These are phyloP conservation scores for Ogataea angusta DNA, from an alignment of 805 yeast species.

Conservation along the genomic window DNA sequence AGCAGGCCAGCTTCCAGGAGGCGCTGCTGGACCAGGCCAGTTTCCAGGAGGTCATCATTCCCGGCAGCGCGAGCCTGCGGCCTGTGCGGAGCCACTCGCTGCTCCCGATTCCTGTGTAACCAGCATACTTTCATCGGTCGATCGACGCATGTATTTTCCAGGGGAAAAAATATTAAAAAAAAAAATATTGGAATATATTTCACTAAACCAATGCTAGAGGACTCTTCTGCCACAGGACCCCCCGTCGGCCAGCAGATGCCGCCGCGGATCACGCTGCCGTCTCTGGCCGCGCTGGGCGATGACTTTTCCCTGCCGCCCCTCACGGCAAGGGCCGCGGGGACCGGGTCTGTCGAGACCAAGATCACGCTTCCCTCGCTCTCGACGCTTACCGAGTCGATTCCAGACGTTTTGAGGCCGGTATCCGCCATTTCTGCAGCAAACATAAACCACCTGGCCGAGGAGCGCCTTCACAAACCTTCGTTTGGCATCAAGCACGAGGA, in stretches of 20 bases:
- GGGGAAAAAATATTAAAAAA: background rate
- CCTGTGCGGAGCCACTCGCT: slow-evolving; percentile 10
- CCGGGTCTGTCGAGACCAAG: slow-evolving; percentile 1
- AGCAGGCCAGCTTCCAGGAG: slow-evolving; percentile 9
- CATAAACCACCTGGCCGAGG: too few relatives aligned
- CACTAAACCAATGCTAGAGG: slow-evolving; percentile 3
- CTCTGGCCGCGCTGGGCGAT: slow-evolving; percentile 17
- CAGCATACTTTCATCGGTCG: background rate
- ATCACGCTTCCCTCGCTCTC: slow-evolving; percentile 9
- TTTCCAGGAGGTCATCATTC: slow-evolving; percentile 8
- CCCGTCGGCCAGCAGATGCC: slow-evolving; percentile 1
- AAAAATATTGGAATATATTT: background rate
- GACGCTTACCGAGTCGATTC: slow-evolving; percentile 8
- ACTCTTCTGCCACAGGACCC: slow-evolving; percentile 1
- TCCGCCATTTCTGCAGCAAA: too few relatives aligned
- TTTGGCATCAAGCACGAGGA: slow-evolving; percentile 4
- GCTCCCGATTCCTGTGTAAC: slow-evolving; percentile 9
- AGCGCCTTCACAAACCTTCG: background rate
- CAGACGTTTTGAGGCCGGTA: slow-evolving; percentile 1
- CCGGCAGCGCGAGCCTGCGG: slow-evolving; percentile 10
- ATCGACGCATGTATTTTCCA: background rate
- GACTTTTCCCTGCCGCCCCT: slow-evolving; percentile 12
- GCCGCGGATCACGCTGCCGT: slow-evolving; percentile 15
- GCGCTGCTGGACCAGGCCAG: slow-evolving; percentile 6
- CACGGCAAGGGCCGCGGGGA: background rate